A percentile compares a stretch with the other conserved stretches of the same genome.
phyloP scores from a whole-genome alignment of 129 eudicot genomes.

The Arctium minus region DNA sequence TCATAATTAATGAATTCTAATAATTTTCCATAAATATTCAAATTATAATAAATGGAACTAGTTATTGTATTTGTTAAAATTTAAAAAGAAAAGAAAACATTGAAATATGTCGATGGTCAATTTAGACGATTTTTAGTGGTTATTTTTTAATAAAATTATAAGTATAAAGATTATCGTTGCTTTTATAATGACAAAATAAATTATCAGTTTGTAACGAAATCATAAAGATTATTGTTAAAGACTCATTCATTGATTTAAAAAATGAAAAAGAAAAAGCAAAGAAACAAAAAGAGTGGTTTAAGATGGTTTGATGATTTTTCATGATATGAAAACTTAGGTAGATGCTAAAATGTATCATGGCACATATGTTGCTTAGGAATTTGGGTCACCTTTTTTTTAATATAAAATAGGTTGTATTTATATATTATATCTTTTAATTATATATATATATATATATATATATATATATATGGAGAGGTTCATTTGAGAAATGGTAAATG shows the following conservation, averaged over 20 bases:
- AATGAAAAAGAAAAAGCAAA: background rate
- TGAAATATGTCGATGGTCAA: too few relatives aligned
- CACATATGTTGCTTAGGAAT: conserved; percentile 22
- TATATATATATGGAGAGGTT: too few relatives aligned
- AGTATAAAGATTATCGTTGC: background rate
- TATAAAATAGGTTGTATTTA: too few relatives aligned
- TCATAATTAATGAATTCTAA: too few relatives aligned
- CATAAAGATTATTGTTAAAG: background rate
- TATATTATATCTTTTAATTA: too few relatives aligned
- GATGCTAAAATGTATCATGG: conserved; percentile 13
- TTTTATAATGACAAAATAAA: background rate
- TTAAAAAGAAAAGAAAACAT: too few relatives aligned
- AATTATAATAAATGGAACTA: too few relatives aligned
- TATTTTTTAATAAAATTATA: too few relatives aligned
- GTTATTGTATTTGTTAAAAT: too few relatives aligned
- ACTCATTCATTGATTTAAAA: background rate
- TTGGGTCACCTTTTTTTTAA: conserved; percentile 4
- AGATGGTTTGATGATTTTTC: conserved; percentile 7
- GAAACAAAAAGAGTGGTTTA: conserved; percentile 14
- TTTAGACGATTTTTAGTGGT: background rate
- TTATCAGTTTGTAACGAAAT: background rate
- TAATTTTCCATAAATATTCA: too few relatives aligned
- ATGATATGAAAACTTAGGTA: background rate
- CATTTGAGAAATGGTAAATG: too few relatives aligned
- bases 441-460: too few relatives aligned